Evolutionary conservation across 345 rosid genomes (phyloP), one percentile per base, ranked within the genome.

Genomic region (Cardamine chenopodiifolia): DNA sequence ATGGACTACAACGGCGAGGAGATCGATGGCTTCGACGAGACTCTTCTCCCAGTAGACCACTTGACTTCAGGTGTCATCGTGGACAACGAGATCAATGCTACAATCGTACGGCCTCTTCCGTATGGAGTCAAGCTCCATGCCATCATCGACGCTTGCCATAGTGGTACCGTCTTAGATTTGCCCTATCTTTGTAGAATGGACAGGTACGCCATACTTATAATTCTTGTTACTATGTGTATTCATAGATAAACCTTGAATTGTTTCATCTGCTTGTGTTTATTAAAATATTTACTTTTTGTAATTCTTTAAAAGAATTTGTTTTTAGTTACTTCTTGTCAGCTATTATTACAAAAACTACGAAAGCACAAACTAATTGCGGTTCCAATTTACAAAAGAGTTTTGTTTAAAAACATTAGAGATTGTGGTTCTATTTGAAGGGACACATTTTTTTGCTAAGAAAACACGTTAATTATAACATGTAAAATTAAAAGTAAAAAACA

Each of bases 51-150:
- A 0, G 5, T 77, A 8, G 98, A 94, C 71, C 85, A 88, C 29
- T 68, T 66, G 67, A 84, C 86, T 26, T 81, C 89, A 58, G 98
- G 98, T 71, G 87, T 86, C 88, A 88, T 94, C 26, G 79, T 91
- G 1, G 98, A 94, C 50, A 90, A 94, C 48, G 97, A 94, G 85
- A 89, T 94, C 73, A 94, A 94, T 77, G 79, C 86, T 9, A 82
- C 86, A 2, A 82, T 91, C 28, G 97, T 94, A 26, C 83, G 79
- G 78, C 95, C 98, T 64, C 87, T 94, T 35, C 96, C 98, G 54
- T 85, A 17, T 0, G 96, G 98, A n/a, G 94, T 65, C 29, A 89
- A 84, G 84, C 97, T 94, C 58, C 98, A 94, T 53, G 95, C 98
- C 18, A 83, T 94, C 42, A 62, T 94, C 2, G 98, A 94, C 79